A percentile compares a stretch with the other conserved stretches of the same genome.
Evolutionary conservation across 768 basidiomycete genomes (phyloP).

Genomic region (Panaeolus papilionaceus): DNA sequence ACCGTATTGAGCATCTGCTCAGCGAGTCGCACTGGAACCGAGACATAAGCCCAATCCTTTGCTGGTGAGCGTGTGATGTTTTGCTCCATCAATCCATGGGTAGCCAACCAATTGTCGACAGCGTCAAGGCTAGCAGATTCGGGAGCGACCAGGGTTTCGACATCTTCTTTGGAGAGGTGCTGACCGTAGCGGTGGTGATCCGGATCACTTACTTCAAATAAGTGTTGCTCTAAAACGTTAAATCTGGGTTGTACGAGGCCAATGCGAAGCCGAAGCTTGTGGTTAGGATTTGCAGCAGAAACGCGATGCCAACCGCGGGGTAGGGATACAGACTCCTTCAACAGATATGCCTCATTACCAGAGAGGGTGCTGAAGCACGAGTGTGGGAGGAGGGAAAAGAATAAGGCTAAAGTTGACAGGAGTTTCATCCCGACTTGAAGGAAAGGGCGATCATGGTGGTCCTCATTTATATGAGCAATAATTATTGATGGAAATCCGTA

Average conservation of each 20-base stretch:
- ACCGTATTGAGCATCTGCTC: constrained; percentile 80
- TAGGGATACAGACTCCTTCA: constrained; percentile 54
- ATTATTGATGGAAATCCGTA: background rate
- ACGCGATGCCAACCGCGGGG: constrained; percentile 51
- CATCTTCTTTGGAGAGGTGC: constrained; percentile 68
- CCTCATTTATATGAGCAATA: background rate
- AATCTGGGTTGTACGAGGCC: constrained; percentile 63
- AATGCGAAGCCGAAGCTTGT: constrained; percentile 61
- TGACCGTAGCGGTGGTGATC: constrained; percentile 58
- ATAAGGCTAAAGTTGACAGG: constrained; percentile 19
- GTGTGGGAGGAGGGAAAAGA: constrained; percentile 26
- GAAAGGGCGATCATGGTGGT: background rate
- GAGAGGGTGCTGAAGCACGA: constrained; percentile 25
- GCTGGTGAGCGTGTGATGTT: constrained; percentile 63
- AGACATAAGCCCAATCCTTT: constrained; percentile 71
- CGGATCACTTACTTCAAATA: constrained; percentile 67
- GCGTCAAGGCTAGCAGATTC: constrained; percentile 53
- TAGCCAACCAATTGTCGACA: constrained; percentile 68
- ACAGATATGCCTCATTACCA: constrained; percentile 23
- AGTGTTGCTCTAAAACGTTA: constrained; percentile 51
- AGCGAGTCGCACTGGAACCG: constrained; percentile 60
- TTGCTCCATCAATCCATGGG: constrained; percentile 56
- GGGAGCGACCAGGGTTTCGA: constrained; percentile 66
- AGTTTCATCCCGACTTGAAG: background rate
- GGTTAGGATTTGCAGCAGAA: constrained; percentile 45